These are phyloP conservation scores for Lachnellula subtilissima DNA, from an alignment of 2,329 filamentous ascomycete genomes.

Conservation along the genomic window DNA sequence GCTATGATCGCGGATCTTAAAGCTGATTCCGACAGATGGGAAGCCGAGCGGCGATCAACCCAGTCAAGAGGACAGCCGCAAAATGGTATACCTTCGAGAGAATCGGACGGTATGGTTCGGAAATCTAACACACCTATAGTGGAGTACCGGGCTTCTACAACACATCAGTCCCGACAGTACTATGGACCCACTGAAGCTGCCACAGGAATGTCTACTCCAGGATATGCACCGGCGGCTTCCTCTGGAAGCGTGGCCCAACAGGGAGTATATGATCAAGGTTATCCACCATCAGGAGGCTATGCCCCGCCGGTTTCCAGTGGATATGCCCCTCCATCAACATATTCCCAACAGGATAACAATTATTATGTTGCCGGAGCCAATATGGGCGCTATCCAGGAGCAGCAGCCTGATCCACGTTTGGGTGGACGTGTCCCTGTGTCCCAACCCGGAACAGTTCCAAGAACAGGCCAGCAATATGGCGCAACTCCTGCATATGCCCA, in stretches of 20 bases:
- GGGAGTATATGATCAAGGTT: slow-evolving; percentile 22
- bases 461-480: neutral
- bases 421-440: neutral
- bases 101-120: slow-evolving; percentile 29
- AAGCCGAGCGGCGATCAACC: slow-evolving; percentile 31
- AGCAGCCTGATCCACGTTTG: neutral
- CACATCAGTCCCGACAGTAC: slow-evolving; percentile 33
- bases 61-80: slow-evolving; percentile 25
- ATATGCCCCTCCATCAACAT: slow-evolving; percentile 14
- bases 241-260: slow-evolving; percentile 13
- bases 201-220: slow-evolving; percentile 12
- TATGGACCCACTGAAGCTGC: slow-evolving; percentile 30
- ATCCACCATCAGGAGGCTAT: slow-evolving; percentile 22
- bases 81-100: slow-evolving; percentile 33
- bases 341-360: slow-evolving; percentile 16
- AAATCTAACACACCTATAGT: slow-evolving; percentile 34
- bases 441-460: neutral
- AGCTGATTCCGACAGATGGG: slow-evolving; percentile 48
- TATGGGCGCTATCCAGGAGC: slow-evolving; percentile 5
- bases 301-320: slow-evolving; percentile 14
- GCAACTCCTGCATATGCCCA: slow-evolving; percentile 3
- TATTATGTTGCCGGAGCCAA: slow-evolving; percentile 29
- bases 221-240: slow-evolving; percentile 17
- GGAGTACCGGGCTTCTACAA: slow-evolving; percentile 32
- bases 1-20: slow-evolving; percentile 52